Conservation (phyloP, 164 flowering plant species). For the Pachysandra terminalis region DNA sequence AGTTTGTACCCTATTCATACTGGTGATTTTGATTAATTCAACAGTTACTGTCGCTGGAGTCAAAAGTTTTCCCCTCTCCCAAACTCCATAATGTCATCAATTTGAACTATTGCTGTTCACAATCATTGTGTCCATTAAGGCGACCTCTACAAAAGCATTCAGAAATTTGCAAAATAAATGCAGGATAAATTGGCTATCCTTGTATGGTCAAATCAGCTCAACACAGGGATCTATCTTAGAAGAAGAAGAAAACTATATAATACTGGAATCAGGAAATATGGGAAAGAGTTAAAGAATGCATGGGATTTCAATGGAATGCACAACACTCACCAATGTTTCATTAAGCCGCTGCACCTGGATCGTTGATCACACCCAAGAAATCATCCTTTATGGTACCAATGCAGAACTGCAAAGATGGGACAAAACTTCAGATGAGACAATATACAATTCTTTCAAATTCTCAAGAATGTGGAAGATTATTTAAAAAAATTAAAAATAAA, state of each 20-base stretch:
- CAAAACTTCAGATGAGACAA: background rate
- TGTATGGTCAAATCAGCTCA: background rate
- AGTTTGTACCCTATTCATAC: no score
- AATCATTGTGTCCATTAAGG: no score
- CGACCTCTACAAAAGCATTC: no score
- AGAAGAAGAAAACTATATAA: no score
- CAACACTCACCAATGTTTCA: constrained; percentile 1
- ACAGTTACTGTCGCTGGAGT: no score
- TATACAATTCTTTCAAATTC: background rate
- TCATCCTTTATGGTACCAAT: constrained; percentile 88
- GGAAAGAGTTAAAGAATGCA: background rate
- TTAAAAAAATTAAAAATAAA: no score
- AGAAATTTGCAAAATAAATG: background rate
- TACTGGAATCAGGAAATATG: no score
- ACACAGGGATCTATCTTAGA: no score
- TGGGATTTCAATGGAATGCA: background rate
- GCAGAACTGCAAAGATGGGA: constrained; percentile 55
- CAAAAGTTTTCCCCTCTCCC: no score
- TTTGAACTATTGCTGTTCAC: background rate
- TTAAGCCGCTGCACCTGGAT: constrained; percentile 49
- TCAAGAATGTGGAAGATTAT: background rate
- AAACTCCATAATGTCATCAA: no score
- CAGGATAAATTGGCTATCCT: background rate
- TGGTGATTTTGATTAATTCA: no score
- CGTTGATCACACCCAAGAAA: constrained; percentile 84